These are phyloP conservation scores for Coemansia sp. DNA, from an alignment of 192 early-diverging fungal species.

Conservation along the genomic window DNA sequence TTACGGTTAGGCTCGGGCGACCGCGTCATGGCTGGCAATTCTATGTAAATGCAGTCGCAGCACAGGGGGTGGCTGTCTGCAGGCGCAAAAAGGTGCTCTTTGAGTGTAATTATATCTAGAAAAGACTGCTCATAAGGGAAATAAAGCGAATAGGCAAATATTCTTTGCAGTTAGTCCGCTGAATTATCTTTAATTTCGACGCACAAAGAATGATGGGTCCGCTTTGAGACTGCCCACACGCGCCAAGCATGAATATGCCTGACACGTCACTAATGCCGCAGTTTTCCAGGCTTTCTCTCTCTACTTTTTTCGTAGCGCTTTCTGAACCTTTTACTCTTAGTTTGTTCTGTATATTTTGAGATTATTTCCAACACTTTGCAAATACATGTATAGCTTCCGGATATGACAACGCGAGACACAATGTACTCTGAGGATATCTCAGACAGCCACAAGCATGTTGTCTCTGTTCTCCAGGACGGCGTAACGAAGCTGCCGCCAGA, in stretches of 20 bases:
- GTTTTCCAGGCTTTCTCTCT: constrained; percentile 1
- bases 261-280: constrained; percentile 9
- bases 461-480: constrained; percentile 42
- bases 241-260: background rate
- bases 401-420: constrained; percentile 47
- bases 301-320: background rate
- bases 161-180: background rate
- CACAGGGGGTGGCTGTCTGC: background rate
- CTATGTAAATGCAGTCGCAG: background rate
- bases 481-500: constrained; percentile 68
- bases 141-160: background rate
- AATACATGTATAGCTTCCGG: background rate
- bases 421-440: constrained; percentile 41
- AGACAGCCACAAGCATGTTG: background rate
- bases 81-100: constrained; percentile 1
- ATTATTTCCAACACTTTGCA: background rate
- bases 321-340: background rate
- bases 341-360: background rate
- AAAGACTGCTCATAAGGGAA: background rate
- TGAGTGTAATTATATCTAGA: background rate
- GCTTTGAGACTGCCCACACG: background rate
- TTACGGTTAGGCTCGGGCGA: constrained; percentile 40
- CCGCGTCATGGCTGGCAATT: constrained; percentile 20
- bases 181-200: background rate
- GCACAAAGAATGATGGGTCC: constrained; percentile 11